A percentile compares a stretch with the other conserved stretches of the same genome.
Conservation (phyloP, 2,329 filamentous ascomycete genomes). For the Nectriaceae sp. region DNA sequence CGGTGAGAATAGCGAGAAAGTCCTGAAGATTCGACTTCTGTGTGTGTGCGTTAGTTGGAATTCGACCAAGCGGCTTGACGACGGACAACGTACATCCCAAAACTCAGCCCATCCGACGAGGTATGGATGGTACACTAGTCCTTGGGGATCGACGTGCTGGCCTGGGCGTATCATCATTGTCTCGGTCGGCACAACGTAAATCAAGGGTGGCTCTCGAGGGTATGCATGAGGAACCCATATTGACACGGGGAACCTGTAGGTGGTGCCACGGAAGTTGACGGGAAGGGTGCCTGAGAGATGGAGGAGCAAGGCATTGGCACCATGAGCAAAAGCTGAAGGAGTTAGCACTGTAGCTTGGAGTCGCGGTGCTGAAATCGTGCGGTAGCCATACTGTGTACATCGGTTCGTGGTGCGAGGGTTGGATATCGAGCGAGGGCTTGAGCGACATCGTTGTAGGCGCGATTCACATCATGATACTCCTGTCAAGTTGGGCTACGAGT, state of each 20-base stretch:
- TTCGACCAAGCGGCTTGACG: neutral
- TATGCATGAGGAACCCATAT: slow-evolving; percentile 94
- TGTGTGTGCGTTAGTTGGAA: slow-evolving; percentile 5
- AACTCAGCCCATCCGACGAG: slow-evolving; percentile 85
- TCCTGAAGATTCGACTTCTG: slow-evolving; percentile 83
- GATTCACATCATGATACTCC: slow-evolving; percentile 93
- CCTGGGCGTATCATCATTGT: slow-evolving; percentile 89
- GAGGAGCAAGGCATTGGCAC: slow-evolving; percentile 81
- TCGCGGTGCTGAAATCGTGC: neutral
- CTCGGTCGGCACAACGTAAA: slow-evolving; percentile 85
- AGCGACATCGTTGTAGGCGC: slow-evolving; percentile 89
- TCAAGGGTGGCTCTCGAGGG: slow-evolving; percentile 79
- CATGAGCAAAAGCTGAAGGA: slow-evolving; percentile 78
- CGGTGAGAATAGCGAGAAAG: slow-evolving; percentile 78
- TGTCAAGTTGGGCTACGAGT: slow-evolving; percentile 38
- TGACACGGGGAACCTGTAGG: slow-evolving; percentile 88
- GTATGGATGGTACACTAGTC: slow-evolving; percentile 94
- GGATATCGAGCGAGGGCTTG: slow-evolving; percentile 78
- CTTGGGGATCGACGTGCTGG: slow-evolving; percentile 92
- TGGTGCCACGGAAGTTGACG: slow-evolving; percentile 85
- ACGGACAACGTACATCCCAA: slow-evolving; percentile 72
- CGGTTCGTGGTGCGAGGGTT: slow-evolving; percentile 80
- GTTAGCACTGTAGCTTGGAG: slow-evolving; percentile 8
- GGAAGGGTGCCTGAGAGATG: slow-evolving; percentile 86
- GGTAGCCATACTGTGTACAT: slow-evolving; percentile 77